Percentiles rank a stretch among this genome's conserved stretches.
phyloP scores from a whole-genome alignment of 148 eudicot species.

The Salicornia ramosissima region DNA sequence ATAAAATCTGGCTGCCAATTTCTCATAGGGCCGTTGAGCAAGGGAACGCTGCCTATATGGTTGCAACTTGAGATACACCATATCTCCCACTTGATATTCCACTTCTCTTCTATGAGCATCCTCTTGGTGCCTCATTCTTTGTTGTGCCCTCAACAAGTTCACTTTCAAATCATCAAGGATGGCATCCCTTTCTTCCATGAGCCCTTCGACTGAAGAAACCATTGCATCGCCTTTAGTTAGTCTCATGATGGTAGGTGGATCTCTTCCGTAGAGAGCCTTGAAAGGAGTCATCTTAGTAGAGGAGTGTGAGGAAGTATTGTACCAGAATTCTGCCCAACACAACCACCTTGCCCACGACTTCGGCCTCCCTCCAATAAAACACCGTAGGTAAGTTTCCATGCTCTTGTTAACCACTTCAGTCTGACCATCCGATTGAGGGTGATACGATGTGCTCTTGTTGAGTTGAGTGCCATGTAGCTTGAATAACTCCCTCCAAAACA shows the following conservation, averaged over 20 bases:
- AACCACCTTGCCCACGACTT: neutral
- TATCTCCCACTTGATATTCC: neutral
- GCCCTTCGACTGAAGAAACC: neutral
- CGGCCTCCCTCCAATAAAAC: neutral
- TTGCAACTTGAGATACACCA: neutral
- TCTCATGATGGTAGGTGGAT: neutral
- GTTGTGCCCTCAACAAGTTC: neutral
- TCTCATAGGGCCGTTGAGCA: neutral
- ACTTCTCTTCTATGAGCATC: neutral
- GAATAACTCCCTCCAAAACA: neutral
- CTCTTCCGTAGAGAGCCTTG: neutral
- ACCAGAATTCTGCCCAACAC: neutral
- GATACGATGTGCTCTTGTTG: neutral
- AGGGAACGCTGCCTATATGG: neutral
- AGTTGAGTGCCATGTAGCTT: neutral
- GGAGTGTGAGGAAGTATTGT: neutral
- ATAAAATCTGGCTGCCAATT: neutral
- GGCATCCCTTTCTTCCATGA: neutral
- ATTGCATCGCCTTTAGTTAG: neutral
- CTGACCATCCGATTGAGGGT: neutral
- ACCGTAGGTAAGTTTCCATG: neutral
- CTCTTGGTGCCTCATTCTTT: neutral
- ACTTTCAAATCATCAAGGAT: neutral
- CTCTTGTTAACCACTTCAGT: neutral
- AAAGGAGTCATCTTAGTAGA: neutral